phyloP scores from a whole-genome alignment of 306 rosid genomes.

The Trifolium dubium region DNA sequence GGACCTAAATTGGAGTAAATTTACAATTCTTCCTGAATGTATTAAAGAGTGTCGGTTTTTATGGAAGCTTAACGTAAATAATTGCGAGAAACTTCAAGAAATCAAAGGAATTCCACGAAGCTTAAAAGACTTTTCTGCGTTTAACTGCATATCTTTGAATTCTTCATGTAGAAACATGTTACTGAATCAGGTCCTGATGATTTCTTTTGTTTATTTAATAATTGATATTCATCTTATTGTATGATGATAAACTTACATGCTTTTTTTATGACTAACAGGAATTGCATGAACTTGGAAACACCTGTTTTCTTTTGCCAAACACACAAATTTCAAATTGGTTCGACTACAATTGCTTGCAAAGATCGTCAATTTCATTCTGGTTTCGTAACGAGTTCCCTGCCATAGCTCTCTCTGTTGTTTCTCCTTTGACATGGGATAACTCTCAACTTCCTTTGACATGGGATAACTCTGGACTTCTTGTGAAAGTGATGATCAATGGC shows the following conservation, averaged over 20 bases:
- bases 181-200: constrained; percentile 8
- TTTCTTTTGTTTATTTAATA: no score
- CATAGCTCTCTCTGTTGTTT: background rate
- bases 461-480: no score
- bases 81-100: background rate
- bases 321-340: background rate
- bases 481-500: no score
- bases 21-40: background rate
- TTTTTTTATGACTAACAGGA: no score
- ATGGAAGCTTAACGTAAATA: background rate
- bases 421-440: background rate
- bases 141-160: constrained; percentile 4
- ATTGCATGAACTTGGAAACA: no score
- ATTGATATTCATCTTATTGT: no score
- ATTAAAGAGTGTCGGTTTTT: background rate
- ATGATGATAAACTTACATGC: no score
- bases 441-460: background rate
- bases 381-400: background rate
- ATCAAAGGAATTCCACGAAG: constrained; percentile 13
- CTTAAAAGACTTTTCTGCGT: background rate
- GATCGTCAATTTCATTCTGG: background rate
- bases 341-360: background rate
- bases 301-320: no score
- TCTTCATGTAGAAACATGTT: background rate
- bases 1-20: background rate